Percentiles rank a stretch among this genome's conserved stretches.
Conservation (phyloP, 805 yeast genomes). For the Wickerhamiella siamensis region DNA sequence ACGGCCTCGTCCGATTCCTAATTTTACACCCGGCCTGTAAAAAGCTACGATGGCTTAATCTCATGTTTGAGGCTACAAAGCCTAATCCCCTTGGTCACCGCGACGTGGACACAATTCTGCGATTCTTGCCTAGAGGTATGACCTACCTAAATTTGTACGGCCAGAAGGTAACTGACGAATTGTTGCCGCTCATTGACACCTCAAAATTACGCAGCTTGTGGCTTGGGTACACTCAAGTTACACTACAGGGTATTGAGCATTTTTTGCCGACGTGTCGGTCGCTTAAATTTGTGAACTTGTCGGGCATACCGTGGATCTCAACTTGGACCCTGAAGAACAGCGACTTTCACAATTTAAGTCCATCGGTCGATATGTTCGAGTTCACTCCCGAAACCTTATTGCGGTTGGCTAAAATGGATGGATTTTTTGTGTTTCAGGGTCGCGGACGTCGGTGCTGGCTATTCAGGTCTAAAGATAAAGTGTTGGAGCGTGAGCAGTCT, state of each 20-base stretch:
- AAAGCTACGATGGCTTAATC: slow-evolving; percentile 48
- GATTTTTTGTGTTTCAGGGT: slow-evolving; percentile 27
- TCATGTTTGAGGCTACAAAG: slow-evolving; percentile 49
- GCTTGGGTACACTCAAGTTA: slow-evolving; percentile 22
- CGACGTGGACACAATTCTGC: slow-evolving; percentile 37
- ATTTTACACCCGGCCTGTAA: slow-evolving; percentile 54
- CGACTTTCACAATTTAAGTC: slow-evolving; percentile 33
- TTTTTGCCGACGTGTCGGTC: slow-evolving; percentile 17
- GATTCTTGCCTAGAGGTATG: slow-evolving; percentile 29
- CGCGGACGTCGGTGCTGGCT: slow-evolving; percentile 78
- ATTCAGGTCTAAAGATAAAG: slow-evolving; percentile 24
- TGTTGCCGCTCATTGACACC: slow-evolving; percentile 22
- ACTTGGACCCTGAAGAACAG: slow-evolving; percentile 44
- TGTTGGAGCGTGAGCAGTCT: slow-evolving; percentile 7
- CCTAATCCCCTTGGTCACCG: slow-evolving; percentile 39
- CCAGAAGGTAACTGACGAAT: slow-evolving; percentile 35
- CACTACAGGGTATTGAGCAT: slow-evolving; percentile 16
- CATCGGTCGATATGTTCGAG: slow-evolving; percentile 49
- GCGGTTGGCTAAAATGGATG: slow-evolving; percentile 22
- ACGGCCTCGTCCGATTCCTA: slow-evolving; percentile 55
- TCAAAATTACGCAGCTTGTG: slow-evolving; percentile 20
- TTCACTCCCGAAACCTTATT: slow-evolving; percentile 25
- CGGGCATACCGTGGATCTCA: slow-evolving; percentile 45
- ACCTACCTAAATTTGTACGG: slow-evolving; percentile 50
- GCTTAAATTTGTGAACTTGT: slow-evolving; percentile 48